Conservation (phyloP, 139 green algal genomes). For the Yamagishiella unicocca region DNA sequence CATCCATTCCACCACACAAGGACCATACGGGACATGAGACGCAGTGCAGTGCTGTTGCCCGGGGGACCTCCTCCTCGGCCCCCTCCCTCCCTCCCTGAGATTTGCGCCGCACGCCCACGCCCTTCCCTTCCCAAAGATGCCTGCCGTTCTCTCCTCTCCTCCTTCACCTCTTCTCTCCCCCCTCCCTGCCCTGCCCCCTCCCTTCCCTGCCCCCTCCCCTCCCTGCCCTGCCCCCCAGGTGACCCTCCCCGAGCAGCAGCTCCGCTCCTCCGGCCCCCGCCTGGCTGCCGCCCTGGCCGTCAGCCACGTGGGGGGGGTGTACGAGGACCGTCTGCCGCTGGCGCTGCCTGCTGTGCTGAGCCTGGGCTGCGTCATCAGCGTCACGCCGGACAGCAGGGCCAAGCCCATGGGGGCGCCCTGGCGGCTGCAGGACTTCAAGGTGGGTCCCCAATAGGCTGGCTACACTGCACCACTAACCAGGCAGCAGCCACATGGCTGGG, state of each 20-base stretch:
- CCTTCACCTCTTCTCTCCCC: not conserved
- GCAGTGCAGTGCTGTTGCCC: too few relatives aligned
- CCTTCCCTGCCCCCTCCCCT: not conserved
- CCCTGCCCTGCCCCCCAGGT: constrained; percentile 69
- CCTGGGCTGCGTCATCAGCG: constrained; percentile 82
- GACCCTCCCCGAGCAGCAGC: constrained; percentile 77
- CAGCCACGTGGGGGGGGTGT: constrained; percentile 74
- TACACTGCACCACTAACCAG: too few relatives aligned
- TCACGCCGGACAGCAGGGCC: constrained; percentile 56
- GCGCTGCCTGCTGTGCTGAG: constrained; percentile 73
- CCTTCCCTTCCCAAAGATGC: not conserved
- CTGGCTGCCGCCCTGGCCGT: constrained; percentile 67
- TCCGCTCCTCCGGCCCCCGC: constrained; percentile 48
- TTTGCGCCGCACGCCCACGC: not conserved
- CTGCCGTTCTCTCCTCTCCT: too few relatives aligned
- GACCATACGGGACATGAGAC: too few relatives aligned
- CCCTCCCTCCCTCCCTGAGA: too few relatives aligned
- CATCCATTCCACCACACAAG: too few relatives aligned
- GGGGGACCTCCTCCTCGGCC: too few relatives aligned
- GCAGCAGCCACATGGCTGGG: too few relatives aligned
- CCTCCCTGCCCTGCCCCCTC: not conserved
- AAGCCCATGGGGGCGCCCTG: constrained; percentile 73
- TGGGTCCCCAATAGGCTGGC: too few relatives aligned
- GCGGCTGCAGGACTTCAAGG: constrained; percentile 78
- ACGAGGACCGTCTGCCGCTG: constrained; percentile 84